These are phyloP conservation scores for Rhipidocladum racemiflorum DNA, from an alignment of 176 grass and related monocot genomes.

Conservation along the genomic window DNA sequence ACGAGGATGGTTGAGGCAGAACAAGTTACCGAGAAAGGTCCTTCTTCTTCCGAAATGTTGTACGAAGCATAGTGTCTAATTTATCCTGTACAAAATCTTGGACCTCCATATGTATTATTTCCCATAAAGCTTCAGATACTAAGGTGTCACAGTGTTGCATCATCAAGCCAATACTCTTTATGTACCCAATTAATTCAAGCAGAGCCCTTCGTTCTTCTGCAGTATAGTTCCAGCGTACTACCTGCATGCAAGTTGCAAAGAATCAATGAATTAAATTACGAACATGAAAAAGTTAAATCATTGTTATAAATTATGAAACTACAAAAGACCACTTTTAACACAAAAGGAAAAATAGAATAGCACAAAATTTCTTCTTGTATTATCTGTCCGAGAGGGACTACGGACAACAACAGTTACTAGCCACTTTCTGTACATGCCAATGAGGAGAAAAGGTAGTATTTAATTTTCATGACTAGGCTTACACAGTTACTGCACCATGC, in stretches of 20 bases:
- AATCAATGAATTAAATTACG: slow-evolving; percentile 8
- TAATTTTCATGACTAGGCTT: not conserved
- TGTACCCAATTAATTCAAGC: slow-evolving; percentile 92
- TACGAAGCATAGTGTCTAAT: slow-evolving; percentile 86
- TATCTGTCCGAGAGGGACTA: not conserved
- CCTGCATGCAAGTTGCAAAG: slow-evolving; percentile 48
- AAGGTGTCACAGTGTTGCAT: slow-evolving; percentile 92
- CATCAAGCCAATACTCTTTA: slow-evolving; percentile 92
- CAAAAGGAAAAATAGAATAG: not conserved
- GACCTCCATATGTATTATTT: slow-evolving; percentile 98
- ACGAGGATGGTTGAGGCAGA: slow-evolving; percentile 26
- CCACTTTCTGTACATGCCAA: not conserved
- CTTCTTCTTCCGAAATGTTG: slow-evolving; percentile 97
- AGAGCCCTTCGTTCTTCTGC: slow-evolving; percentile 85
- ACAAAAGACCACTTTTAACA: not conserved
- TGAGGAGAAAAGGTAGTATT: not conserved
- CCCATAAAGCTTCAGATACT: slow-evolving; percentile 97
- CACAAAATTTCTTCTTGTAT: not conserved
- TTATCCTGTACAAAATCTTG: slow-evolving; percentile 99
- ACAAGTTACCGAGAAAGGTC: slow-evolving; percentile 81
- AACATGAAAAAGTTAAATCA: slow-evolving; percentile 3
- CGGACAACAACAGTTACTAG: not conserved
- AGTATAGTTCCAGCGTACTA: slow-evolving; percentile 93
- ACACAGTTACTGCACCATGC: not conserved
- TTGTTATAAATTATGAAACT: slow-evolving; percentile 12